Evolutionary conservation across 495 filamentous ascomycete species (phyloP), one percentile per base, ranked within the genome.

Genomic region (Xylaria intraflava): DNA sequence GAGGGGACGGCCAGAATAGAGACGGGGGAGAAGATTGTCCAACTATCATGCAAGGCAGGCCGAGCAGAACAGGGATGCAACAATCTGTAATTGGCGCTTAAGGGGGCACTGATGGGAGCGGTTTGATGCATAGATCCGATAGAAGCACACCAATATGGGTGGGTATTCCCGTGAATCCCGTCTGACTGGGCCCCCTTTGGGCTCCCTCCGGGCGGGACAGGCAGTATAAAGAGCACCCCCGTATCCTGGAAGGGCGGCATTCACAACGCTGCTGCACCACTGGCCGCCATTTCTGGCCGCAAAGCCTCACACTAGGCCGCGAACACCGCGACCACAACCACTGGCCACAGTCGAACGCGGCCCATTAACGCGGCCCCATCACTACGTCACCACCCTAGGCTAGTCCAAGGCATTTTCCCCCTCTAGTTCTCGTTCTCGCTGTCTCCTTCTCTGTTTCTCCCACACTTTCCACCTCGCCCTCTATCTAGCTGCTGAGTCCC

Each of bases 271-370:
- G n/a, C n/a, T n/a, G 3, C 31, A 17, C 38, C 16, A 55, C 16
- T 29, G 52, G 63, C 46, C 61, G 45, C 57, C 47, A 41, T 45
- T 57, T 58, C 46, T 52, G 58, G 64, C 48, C 61, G 42, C 61
- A 55, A 63, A 64, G 59, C 58, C 64, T 60, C 45, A 52, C 40
- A 54, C 61, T 59, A 60, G 64, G 61, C 52, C 61, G 56, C 51
- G 39, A 53, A 59, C 56, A 54, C 58, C 49, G 51, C 61, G 63
- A 43, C 64, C 64, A 53, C 52, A 33, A 46, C 46, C 53, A 58
- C 50, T 60, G 44, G 53, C 43, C 53, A 46, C 40, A 56, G 45
- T 44, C 36, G 38, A 47, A 41, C n/a, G 35, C 53, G 63, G 46
- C 61, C 61, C 47, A 35, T 43, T 60, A 27, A 46, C 35, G 58